Percentiles rank a stretch among this genome's conserved stretches.
Evolutionary conservation across 345 rosid genomes (phyloP).

Genomic region (Pugionium cornutum): DNA sequence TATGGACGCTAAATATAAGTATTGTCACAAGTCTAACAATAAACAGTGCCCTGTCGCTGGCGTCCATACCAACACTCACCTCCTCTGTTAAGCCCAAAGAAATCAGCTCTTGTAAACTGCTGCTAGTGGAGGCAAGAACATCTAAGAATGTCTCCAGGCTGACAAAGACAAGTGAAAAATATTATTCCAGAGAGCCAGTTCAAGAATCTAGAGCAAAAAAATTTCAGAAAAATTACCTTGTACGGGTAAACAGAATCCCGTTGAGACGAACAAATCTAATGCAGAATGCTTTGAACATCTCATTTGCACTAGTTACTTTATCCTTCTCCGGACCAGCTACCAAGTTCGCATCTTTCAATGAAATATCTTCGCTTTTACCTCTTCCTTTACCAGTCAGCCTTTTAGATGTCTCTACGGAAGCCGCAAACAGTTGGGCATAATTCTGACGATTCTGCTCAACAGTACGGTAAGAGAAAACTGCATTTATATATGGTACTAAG

Average conservation of each 20-base stretch:
- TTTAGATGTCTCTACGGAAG: conserved; percentile 46
- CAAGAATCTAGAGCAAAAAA: conserved; percentile 14
- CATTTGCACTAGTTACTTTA: conserved; percentile 45
- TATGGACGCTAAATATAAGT: conserved; percentile 74
- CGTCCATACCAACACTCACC: conserved; percentile 68
- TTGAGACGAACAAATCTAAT: conserved; percentile 80
- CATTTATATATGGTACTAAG: conserved; percentile 1
- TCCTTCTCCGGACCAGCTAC: conserved; percentile 55
- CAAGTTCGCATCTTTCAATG: conserved; percentile 49
- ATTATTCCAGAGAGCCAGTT: conserved; percentile 18
- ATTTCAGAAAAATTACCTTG: conserved; percentile 54
- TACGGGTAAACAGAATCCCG: conserved; percentile 92
- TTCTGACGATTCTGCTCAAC: conserved; percentile 70
- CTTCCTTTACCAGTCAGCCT: conserved; percentile 57
- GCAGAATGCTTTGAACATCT: conserved; percentile 63
- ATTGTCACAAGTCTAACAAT: conserved; percentile 70
- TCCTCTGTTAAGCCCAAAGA: conserved; percentile 63
- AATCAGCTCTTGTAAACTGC: conserved; percentile 63
- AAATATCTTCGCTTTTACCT: conserved; percentile 55
- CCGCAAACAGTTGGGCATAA: conserved; percentile 58
- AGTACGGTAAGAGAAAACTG: conserved; percentile 2
- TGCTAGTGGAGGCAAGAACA: conserved; percentile 64
- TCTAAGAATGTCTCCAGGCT: conserved; percentile 91
- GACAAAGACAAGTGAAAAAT: conserved; percentile 32
- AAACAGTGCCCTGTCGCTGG: conserved; percentile 63